phyloP scores from a whole-genome alignment of 352 stramenopile species.

The Globisporangium cederbergense region DNA sequence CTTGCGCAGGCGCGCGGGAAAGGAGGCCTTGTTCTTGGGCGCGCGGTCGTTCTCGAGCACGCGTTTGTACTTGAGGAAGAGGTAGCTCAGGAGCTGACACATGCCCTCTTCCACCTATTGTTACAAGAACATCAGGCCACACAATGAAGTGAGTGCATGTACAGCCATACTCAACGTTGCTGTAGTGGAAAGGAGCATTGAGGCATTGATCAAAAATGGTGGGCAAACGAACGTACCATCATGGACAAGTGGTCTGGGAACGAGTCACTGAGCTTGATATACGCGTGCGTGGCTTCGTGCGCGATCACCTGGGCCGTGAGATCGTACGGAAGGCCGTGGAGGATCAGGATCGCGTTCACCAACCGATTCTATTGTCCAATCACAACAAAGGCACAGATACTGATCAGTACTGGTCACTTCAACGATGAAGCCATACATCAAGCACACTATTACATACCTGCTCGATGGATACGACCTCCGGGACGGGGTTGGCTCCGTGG shows the following conservation, averaged over 20 bases:
- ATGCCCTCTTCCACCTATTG: constrained; percentile 61
- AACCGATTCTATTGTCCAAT: constrained; percentile 40
- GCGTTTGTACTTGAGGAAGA: constrained; percentile 74
- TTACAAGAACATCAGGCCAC: background rate
- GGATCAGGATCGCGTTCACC: constrained; percentile 67
- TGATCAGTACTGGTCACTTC: background rate
- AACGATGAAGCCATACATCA: background rate
- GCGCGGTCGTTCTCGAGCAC: constrained; percentile 36
- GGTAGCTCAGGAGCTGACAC: constrained; percentile 74
- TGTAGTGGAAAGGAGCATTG: too few relatives aligned
- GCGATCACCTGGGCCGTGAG: constrained; percentile 64
- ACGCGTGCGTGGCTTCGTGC: constrained; percentile 76
- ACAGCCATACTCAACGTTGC: too few relatives aligned
- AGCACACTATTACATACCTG: constrained; percentile 25
- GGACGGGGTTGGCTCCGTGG: constrained; percentile 29
- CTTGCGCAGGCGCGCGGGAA: constrained; percentile 43
- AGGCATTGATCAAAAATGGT: too few relatives aligned
- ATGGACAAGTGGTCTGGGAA: constrained; percentile 49
- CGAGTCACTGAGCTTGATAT: constrained; percentile 66
- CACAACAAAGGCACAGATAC: background rate
- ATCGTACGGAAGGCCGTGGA: constrained; percentile 73
- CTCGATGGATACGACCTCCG: constrained; percentile 44
- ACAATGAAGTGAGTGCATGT: too few relatives aligned
- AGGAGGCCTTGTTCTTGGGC: constrained; percentile 30
- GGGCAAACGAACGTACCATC: constrained; percentile 24